A percentile compares a stretch with the other conserved stretches of the same genome.
Evolutionary conservation across 202 grass and related monocot genomes (phyloP).

Genomic region (Musa balbisiana): DNA sequence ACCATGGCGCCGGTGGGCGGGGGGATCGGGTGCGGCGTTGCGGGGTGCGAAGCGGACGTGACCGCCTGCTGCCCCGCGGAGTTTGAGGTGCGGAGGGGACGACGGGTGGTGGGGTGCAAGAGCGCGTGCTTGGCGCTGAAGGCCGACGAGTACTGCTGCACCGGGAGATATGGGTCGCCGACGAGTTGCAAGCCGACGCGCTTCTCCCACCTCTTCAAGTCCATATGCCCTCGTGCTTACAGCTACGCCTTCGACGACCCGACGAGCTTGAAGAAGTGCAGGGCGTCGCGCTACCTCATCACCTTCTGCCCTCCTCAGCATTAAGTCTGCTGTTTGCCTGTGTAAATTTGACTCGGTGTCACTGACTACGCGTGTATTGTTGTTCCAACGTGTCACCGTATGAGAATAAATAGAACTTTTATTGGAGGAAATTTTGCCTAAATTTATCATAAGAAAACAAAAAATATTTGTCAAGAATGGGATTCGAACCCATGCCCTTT

Average conservation of each 20-base stretch:
- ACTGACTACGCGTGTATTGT: rapidly evolving
- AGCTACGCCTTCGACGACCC: constrained; percentile 78
- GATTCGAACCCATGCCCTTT: constrained; percentile 99
- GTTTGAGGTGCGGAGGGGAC: constrained; percentile 47
- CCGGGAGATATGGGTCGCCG: constrained; percentile 47
- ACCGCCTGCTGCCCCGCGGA: constrained; percentile 65
- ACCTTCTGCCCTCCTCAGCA: constrained; percentile 63
- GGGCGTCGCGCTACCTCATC: constrained; percentile 71
- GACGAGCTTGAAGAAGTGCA: constrained; percentile 65
- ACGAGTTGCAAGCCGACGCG: constrained; percentile 52
- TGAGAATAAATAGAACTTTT: no score
- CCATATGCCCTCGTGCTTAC: constrained; percentile 75
- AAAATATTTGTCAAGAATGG: constrained; percentile 63
- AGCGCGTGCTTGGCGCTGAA: constrained; percentile 71
- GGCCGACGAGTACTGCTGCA: constrained; percentile 83
- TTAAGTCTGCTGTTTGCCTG: background rate
- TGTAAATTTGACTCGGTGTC: no score
- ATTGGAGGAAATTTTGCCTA: no score
- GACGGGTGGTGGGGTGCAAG: constrained; percentile 56
- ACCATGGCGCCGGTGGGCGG: constrained; percentile 66
- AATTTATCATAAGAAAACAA: no score
- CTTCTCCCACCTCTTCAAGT: constrained; percentile 80
- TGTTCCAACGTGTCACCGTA: no score
- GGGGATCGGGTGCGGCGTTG: constrained; percentile 62
- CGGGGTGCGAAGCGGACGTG: constrained; percentile 49